Evolutionary conservation across 2,329 filamentous ascomycete genomes (phyloP), one percentile per base, ranked within the genome.

Genomic region (Akanthomyces uredinophilus): DNA sequence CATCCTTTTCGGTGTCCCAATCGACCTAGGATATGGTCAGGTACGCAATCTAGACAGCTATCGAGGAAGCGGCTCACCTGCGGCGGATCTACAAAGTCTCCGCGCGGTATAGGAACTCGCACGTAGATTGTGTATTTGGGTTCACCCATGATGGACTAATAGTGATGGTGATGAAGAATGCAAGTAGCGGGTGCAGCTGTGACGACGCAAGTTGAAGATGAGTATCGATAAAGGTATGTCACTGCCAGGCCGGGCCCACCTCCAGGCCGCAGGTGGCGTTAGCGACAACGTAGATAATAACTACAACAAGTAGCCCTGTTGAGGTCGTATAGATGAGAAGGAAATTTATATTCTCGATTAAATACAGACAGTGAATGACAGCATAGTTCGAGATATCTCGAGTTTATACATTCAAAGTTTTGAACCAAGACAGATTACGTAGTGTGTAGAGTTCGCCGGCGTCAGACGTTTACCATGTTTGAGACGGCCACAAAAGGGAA

Each of bases 1-100:
- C 89, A 71, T 98, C 95, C 74, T 97, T 98, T 24, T 83, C 80
- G 1, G 88, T 83, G 74, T 93, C 88, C 95, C 95, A 99, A 74
- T 92, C 86, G 61, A 95, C 87, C 92, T 96, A 63, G 54, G 24
- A 18, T 54, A 20, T 57, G 58, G 68, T 69, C 64, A 74, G 70
- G 66, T 49, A 54, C 65, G 63, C 63, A 35, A 63, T 60, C 24
- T 63, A 59, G 47, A 41, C n/a, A 53, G 24, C 24, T 16, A 18
- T 62, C 62, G 51, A 20, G 51, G 62, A 60, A 63, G 47, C 55
- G 63, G 73, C 83, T 73, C 82, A 93, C 93, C 66, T 89, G 87
- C 52, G 91, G 90, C 62, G 95, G 95, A 75, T 99, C 94, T 65
- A 93, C 84, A 77, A 99, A 99, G 69, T 90, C 87, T 46, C 90